Base-by-base conservation (phyloP, 108 stramenopile species). In the Tribonema minus region DNA sequence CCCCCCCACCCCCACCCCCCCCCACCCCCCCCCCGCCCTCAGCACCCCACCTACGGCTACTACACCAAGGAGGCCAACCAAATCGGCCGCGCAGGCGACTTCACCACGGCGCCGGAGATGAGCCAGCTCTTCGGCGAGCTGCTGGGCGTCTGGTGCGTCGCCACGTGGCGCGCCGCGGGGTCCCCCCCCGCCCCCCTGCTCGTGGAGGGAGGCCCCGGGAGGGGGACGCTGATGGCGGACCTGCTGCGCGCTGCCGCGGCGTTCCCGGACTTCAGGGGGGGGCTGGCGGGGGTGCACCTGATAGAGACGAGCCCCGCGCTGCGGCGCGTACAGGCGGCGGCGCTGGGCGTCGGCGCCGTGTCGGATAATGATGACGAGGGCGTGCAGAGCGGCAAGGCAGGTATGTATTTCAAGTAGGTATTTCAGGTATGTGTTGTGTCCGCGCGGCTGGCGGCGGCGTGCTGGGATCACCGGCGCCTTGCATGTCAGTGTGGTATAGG, bases 71-170 rank as follows among this genome's bases (percentile, higher is more conserved):
- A 76, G 63, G 72, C 86, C 41, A 71, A 68, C 59, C 4, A 64
- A 32, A 86, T 99, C 82, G 98, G 98, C 15, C 74, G 77, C 7
- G 67, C 73, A 20, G 98, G 98, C 26, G 98, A 99, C 71, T 99
- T 99, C 80, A 88, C 95, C 26, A 99, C 98, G 6, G 94, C 98
- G 46, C 98, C 98, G 2, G 98, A 99, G 87, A 84, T 99, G 32
- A 93, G 91, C 39, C 94, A 96, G 82, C 82, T 97, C 31, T 99
- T 99, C 85, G 96, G 96, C 23, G 96, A 97, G 84, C 93, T 92
- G 54, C 37, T 99, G 12, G 85, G 92, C 28, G 86, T 99, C 61
- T 99, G 95, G 95, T 87, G 93, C 64, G 87, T 94, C 67, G 90
- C 89, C 29, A 88, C 91, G 61, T 95, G 91, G 85, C 73, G 89